Evolutionary conservation across 345 rosid genomes (phyloP).

Genomic region (Erysimum cheiranthoides): DNA sequence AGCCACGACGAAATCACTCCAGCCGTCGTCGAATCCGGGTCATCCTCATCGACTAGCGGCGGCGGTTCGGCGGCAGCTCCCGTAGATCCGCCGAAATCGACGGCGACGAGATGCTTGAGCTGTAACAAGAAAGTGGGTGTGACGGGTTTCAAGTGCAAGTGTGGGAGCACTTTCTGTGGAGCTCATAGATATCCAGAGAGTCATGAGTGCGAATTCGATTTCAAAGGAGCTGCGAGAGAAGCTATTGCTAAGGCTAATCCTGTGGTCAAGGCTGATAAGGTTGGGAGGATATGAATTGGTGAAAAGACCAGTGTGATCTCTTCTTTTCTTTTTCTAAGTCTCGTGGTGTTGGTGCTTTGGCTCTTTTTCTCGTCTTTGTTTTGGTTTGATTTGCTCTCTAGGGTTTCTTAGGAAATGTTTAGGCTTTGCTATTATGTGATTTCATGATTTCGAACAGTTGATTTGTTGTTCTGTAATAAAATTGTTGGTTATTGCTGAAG

Average conservation of each 20-base stretch:
- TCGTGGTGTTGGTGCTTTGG: conserved; percentile 39
- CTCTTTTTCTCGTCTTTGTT: conserved; percentile 16
- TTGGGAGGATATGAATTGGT: conserved; percentile 64
- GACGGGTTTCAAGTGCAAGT: conserved; percentile 83
- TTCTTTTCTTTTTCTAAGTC: neutral
- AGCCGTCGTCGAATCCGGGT: conserved; percentile 8
- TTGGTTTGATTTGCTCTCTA: conserved; percentile 34
- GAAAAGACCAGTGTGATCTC: neutral
- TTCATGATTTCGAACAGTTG: conserved; percentile 32
- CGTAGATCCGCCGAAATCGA: conserved; percentile 25
- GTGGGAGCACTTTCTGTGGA: conserved; percentile 78
- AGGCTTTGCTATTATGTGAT: conserved; percentile 36
- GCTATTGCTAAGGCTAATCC: conserved; percentile 85
- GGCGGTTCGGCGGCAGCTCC: conserved; percentile 37
- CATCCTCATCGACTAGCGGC: conserved; percentile 37
- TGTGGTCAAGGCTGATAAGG: conserved; percentile 72
- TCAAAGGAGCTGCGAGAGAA: conserved; percentile 69
- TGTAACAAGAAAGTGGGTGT: conserved; percentile 86
- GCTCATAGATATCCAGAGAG: conserved; percentile 84
- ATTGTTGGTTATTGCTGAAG: neutral
- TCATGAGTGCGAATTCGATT: conserved; percentile 76
- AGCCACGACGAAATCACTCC: neutral
- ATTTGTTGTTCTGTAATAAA: conserved; percentile 37
- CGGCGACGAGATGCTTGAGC: conserved; percentile 55
- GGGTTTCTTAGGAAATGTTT: conserved; percentile 19